Evolutionary conservation across 805 yeast genomes (phyloP), one percentile per base, ranked within the genome.

Genomic region (Schizosaccharomyces cryophilus): DNA sequence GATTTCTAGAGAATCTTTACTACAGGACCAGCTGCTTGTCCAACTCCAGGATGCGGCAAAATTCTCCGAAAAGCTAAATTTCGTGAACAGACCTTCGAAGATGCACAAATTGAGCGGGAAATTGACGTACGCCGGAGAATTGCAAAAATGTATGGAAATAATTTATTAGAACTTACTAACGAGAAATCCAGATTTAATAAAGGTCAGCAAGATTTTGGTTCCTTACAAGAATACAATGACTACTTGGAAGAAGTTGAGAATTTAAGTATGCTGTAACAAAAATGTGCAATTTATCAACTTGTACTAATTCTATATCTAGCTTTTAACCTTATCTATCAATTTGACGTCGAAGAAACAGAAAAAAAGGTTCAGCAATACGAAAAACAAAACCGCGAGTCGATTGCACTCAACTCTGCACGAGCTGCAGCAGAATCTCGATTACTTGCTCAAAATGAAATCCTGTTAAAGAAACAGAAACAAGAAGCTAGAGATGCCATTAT

Each of bases 11-110:
- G 98, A 65, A 89, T 93, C 61, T 93, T 86, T 69, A 81, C 95
- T 5, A 74, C 85, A 60, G 99, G 99, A 2, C 98, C 98, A 0
- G 93, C 96, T 0, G 93, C 89, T 24, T 93, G 99, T 70, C 98
- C 98, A 1, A 90, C 89, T 70, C 85, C 88, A 3, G 82, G 83
- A 61, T 93, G 99, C 74, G 88, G 83, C 62, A 87, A 84, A 74
- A 86, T 83, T 11, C 74, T 93, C 64, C 76, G 98, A 66, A 86
- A 85, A 76, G 87, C 87, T 72, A 81, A 81, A 73, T 93, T 93
- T 75, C 94, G 93, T 73, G 78, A 86, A 48, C 98, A 93, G 73
- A 78, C 88, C 2, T 93, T 93, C 69, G 96, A 90, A 66, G 96
- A 93, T 71, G 79, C 93, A 48, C 75, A 71, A 6, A 95, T 93